Percentiles rank a stretch among this genome's conserved stretches.
Evolutionary conservation across 345 rosid species (phyloP).

Genomic region (Toxicodendron radicans): DNA sequence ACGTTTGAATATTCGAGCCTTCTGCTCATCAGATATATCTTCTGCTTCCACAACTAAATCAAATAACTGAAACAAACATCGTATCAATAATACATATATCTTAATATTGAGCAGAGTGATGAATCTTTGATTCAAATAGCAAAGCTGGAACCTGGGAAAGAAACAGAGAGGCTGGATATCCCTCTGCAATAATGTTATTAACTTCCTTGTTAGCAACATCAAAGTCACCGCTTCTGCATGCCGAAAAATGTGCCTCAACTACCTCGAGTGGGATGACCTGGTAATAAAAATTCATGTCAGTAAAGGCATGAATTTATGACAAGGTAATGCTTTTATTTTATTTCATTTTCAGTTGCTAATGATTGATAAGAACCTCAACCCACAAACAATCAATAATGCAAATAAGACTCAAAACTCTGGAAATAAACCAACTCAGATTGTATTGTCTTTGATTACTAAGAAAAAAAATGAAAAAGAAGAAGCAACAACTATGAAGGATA

Average conservation of each 20-base stretch:
- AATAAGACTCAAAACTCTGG: too few relatives aligned
- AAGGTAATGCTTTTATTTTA: too few relatives aligned
- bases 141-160: constrained; percentile 60
- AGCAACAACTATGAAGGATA: too few relatives aligned
- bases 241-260: constrained; percentile 51
- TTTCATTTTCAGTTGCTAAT: background rate
- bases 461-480: too few relatives aligned
- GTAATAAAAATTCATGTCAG: constrained; percentile 9
- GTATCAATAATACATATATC: constrained; percentile 17
- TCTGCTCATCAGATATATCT: constrained; percentile 80
- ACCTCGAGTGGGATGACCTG: constrained; percentile 80
- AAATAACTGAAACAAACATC: constrained; percentile 52
- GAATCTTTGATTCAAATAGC: constrained; percentile 4
- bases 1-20: constrained; percentile 82
- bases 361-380: too few relatives aligned
- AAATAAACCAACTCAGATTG: too few relatives aligned
- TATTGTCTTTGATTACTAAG: too few relatives aligned
- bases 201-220: constrained; percentile 91
- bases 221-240: constrained; percentile 86
- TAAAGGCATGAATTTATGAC: background rate
- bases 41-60: constrained; percentile 65
- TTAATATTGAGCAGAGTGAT: background rate
- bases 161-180: constrained; percentile 89
- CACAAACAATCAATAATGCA: too few relatives aligned
- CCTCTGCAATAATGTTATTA: constrained; percentile 73